Base-by-base conservation (phyloP, 2,329 filamentous ascomycete genomes). In the Lachnellula arida region DNA sequence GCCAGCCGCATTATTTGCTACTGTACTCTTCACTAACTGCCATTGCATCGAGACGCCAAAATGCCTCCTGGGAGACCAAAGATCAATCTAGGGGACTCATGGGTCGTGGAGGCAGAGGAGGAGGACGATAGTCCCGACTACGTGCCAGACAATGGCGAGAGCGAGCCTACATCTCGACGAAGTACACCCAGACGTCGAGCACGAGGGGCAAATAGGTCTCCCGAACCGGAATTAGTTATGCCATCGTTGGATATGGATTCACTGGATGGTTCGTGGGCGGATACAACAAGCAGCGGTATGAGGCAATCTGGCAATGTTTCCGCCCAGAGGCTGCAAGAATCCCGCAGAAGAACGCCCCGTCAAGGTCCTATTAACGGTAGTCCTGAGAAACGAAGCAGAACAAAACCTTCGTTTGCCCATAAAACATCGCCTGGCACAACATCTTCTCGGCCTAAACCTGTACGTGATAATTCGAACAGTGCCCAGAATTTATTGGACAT, bases 221-320 rank as follows among this genome's bases (percentile, higher is more conserved):
- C 66, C 28, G 67, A 67, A 19, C 68, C 68, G n/a, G 63, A 68
- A 47, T 54, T 71, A 25, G 61, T 70, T 11, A 70, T 71, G 67
- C 68, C 68, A 47, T 63, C 67, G 11, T 37, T 70, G n/a, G 64
- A 69, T 51, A 32, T 56, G 9, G 56, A 66, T 48, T 67, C 64
- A 35, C 43, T 70, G 34, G 64, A 68, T 46, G 65, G 62, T 12
- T 70, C 68, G 8, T 65, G 67, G 64, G 56, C 56, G 35, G 65
- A 65, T 17, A 49, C 49, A 14, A 53, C 57, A 5, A 66, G 57
- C 49, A 60, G 54, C 23, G 65, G 49, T 42, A 55, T 53, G 47
- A 61, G 58, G 50, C 28, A 53, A 48, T 59, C 49, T 42, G 51
- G 51, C 17, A 55, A 49, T 32, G 49, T 55, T 35, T 51, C 60